Evolutionary conservation across 2,329 filamentous ascomycete genomes (phyloP), one percentile per base, ranked within the genome.

Genomic region (Colletotrichum phormii): DNA sequence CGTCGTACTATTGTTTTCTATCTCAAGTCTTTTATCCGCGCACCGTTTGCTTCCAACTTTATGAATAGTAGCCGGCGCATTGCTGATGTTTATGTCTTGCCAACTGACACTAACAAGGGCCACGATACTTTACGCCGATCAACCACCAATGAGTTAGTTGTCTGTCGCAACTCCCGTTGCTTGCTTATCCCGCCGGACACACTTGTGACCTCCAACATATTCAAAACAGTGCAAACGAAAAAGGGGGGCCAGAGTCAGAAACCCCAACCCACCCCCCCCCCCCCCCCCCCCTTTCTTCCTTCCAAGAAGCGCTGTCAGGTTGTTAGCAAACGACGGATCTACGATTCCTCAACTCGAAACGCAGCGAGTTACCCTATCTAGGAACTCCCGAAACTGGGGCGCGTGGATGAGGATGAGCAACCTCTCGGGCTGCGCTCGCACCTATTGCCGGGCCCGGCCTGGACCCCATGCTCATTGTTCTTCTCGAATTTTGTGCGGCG

Each of bases 291-390:
- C n/a, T 35, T 18, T 18, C 18, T 6, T 3, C 37, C n/a, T 51
- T 33, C 26, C 62, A 55, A 54, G 53, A 53, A 71, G 49, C 46
- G 37, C 22, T 59, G 46, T 42, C 29, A 33, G 33, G 42, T 22
- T 60, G 54, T 51, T 22, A 37, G 46, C 66, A 70, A 70, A 57
- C 46, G 12, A 57, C 42, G 42, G 55, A 57, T 61, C 55, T 49
- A 61, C 66, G 55, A 57, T 55, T 55, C 58, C 55, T 70, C 66
- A 70, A 73, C 67, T 65, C 71, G 71, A 73, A 73, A 73, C 71
- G 60, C 66, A 15, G 26, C 54, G 42, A 53, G 58, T 53, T 59
- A 31, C 46, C 69, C 46, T 29, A 35, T 60, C 58, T 54, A 65
- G 54, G 49, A 65, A 60, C 22, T 55, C 35, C 55, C 60, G 71